Evolutionary conservation across 2,329 filamentous ascomycete species (phyloP).

Genomic region (Phialemonium atrogriseum): DNA sequence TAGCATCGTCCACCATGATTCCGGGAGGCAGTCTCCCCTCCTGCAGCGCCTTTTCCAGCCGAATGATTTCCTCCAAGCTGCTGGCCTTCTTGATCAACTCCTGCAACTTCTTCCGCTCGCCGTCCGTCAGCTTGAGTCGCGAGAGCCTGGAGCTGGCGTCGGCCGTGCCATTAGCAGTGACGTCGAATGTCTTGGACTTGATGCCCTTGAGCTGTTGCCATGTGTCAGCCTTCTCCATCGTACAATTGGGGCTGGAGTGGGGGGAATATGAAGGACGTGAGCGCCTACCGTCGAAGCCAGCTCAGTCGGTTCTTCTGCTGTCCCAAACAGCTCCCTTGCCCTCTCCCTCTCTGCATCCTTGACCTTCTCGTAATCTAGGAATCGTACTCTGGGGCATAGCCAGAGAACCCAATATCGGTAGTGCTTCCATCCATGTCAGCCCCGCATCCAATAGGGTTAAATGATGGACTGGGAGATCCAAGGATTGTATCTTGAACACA

Average conservation of each 20-base stretch:
- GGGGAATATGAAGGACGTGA: not conserved
- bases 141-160: slow-evolving; percentile 53
- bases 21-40: slow-evolving; percentile 78
- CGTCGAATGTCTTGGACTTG: slow-evolving; percentile 70
- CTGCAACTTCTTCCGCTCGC: slow-evolving; percentile 78
- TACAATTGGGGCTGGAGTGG: not conserved
- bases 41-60: slow-evolving; percentile 82
- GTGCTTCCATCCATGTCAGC: slow-evolving; percentile 48
- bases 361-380: slow-evolving; percentile 88
- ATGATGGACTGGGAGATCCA: too few species aligned
- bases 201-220: slow-evolving; percentile 62
- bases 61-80: slow-evolving; percentile 82
- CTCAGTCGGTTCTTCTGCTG: slow-evolving; percentile 65
- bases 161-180: slow-evolving; percentile 30
- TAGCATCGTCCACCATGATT: slow-evolving; percentile 46
- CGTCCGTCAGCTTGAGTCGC: slow-evolving; percentile 76
- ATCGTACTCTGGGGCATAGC: slow-evolving; percentile 75
- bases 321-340: slow-evolving; percentile 78
- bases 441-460: too few species aligned
- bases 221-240: not conserved
- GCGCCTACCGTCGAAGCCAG: slow-evolving; percentile 59
- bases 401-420: slow-evolving; percentile 91
- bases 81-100: slow-evolving; percentile 83
- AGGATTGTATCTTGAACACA: too few species aligned
- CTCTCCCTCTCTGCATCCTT: slow-evolving; percentile 74